Percentiles rank a stretch among this genome's conserved stretches.
Conservation (phyloP, 2,329 filamentous ascomycete genomes). For the Coniella vitis region DNA sequence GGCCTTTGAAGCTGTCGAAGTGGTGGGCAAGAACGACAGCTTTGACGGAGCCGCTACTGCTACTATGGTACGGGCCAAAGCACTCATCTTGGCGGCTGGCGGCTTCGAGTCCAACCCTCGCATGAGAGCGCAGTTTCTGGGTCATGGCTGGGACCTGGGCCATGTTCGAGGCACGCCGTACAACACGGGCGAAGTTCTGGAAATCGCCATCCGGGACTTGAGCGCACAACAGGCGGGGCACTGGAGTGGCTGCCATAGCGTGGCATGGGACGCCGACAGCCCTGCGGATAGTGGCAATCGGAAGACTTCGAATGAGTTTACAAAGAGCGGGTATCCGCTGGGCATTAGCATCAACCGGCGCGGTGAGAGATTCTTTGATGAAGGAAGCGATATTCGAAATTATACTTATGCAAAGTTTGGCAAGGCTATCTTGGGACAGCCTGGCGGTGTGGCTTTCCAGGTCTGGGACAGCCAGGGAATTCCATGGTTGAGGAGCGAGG, state of each 20-base stretch:
- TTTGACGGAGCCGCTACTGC: constrained; percentile 2
- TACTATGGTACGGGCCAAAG: constrained; percentile 27
- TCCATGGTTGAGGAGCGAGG: constrained; percentile 50
- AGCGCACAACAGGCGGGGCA: constrained; percentile 48
- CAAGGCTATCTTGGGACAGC: constrained; percentile 52
- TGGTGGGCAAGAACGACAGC: constrained; percentile 18
- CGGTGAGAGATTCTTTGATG: constrained; percentile 58
- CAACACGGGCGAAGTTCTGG: constrained; percentile 54
- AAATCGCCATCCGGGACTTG: constrained; percentile 44
- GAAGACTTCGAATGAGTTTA: constrained; percentile 57
- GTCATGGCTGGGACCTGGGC: constrained; percentile 56
- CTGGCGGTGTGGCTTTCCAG: constrained; percentile 53
- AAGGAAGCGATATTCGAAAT: constrained; percentile 58
- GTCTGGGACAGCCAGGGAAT: constrained; percentile 51
- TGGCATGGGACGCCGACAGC: constrained; percentile 59
- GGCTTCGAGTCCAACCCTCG: constrained; percentile 57
- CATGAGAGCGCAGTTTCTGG: constrained; percentile 46
- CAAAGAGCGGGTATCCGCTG: constrained; percentile 62
- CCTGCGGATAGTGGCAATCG: constrained; percentile 48
- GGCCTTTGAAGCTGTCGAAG: constrained; percentile 26
- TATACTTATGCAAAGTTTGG: constrained; percentile 64
- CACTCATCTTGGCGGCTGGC: constrained; percentile 51
- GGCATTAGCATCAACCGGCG: constrained; percentile 56
- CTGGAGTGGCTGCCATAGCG: constrained; percentile 59
- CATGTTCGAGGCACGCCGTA: constrained; percentile 56